phyloP scores from a whole-genome alignment of 2,329 filamentous ascomycete genomes.

The Ophiosphaerella korrae region DNA sequence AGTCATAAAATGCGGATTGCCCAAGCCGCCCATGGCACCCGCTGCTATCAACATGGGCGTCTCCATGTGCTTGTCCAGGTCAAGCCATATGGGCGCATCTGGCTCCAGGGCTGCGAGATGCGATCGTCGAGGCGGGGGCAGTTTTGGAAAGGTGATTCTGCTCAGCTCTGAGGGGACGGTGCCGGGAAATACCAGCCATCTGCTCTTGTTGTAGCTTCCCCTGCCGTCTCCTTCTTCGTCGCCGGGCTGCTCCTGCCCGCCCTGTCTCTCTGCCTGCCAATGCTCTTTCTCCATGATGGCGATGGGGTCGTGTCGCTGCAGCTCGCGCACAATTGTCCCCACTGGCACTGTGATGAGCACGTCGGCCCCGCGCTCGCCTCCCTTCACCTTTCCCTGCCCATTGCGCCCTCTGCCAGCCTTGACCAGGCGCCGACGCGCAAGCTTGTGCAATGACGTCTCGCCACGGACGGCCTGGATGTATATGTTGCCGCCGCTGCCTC shows the following conservation, averaged over 20 bases:
- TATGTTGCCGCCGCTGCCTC: conserved; percentile 86
- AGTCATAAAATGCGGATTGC: conserved; percentile 90
- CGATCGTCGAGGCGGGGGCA: conserved; percentile 62
- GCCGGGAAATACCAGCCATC: conserved; percentile 87
- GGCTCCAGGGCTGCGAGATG: conserved; percentile 71
- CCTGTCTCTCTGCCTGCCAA: conserved; percentile 30
- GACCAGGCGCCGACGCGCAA: conserved; percentile 76
- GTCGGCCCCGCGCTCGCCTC: conserved; percentile 83
- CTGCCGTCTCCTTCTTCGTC: conserved; percentile 18
- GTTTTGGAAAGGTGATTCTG: conserved; percentile 61
- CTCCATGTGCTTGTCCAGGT: conserved; percentile 71
- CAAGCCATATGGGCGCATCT: conserved; percentile 67
- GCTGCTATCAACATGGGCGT: conserved; percentile 83
- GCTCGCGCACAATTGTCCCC: conserved; percentile 85
- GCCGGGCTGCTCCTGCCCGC: conserved; percentile 31
- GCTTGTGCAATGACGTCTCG: conserved; percentile 91
- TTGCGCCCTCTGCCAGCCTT: conserved; percentile 78
- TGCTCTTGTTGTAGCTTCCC: conserved; percentile 61
- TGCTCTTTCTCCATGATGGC: conserved; percentile 64
- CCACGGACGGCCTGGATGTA: conserved; percentile 93
- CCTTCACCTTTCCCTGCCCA: conserved; percentile 73
- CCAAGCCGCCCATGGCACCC: conserved; percentile 85
- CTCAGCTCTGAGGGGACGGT: conserved; percentile 72
- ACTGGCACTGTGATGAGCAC: conserved; percentile 88
- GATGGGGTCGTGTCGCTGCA: conserved; percentile 77